phyloP scores from a whole-genome alignment of 208 protist genomes.

The Trypanosoma theileri region DNA sequence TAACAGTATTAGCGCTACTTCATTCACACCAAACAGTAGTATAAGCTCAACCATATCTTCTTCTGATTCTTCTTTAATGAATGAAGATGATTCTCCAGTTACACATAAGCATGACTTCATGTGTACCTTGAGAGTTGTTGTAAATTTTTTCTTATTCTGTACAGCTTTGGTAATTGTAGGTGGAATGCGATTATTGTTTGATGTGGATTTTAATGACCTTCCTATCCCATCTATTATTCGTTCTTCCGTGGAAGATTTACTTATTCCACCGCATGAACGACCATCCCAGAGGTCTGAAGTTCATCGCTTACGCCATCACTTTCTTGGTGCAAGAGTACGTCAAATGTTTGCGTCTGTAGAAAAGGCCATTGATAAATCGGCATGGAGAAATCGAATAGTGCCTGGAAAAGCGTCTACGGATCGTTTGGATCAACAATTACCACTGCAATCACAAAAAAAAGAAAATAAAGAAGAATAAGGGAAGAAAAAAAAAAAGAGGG shows the following conservation, averaged over 20 bases:
- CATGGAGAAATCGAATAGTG: constrained; percentile 9
- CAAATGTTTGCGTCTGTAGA: constrained; percentile 1
- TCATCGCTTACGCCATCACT: background rate
- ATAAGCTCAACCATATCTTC: background rate
- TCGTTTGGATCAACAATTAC: background rate
- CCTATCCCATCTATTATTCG: constrained; percentile 44
- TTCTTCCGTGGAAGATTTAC: constrained; percentile 35
- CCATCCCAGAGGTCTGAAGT: constrained; percentile 1
- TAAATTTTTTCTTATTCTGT: constrained; percentile 49
- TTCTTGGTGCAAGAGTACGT: constrained; percentile 4
- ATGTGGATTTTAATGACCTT: constrained; percentile 43
- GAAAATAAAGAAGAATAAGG: background rate
- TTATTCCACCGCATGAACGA: constrained; percentile 37
- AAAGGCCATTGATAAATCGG: constrained; percentile 4
- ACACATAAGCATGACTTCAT: constrained; percentile 30
- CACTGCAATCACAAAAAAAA: background rate
- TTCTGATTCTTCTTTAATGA: background rate
- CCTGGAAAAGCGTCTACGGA: constrained; percentile 2
- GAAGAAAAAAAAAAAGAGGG: background rate
- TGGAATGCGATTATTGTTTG: constrained; percentile 45
- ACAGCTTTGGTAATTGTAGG: constrained; percentile 36
- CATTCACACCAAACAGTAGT: background rate
- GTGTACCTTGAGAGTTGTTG: constrained; percentile 35
- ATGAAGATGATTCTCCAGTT: background rate
- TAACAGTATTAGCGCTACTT: background rate